These are phyloP conservation scores for Cladophialophora exuberans DNA, from an alignment of 2,329 filamentous ascomycete genomes.

Conservation along the genomic window DNA sequence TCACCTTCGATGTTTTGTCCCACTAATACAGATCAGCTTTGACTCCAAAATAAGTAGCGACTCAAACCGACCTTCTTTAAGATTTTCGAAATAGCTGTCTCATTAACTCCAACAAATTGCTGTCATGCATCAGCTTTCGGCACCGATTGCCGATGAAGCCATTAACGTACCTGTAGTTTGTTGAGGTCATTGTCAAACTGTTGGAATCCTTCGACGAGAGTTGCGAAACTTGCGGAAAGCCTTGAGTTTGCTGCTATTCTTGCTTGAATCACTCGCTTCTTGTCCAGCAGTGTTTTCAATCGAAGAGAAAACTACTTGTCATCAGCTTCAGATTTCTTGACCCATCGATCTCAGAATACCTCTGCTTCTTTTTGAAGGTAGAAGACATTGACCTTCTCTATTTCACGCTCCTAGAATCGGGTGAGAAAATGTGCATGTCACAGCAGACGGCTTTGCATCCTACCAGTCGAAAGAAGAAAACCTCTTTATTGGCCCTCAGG, in stretches of 20 bases:
- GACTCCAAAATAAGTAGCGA: slow-evolving; percentile 24
- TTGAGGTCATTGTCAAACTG: slow-evolving; percentile 96
- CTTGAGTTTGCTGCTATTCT: slow-evolving; percentile 76
- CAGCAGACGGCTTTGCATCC: slow-evolving; percentile 7
- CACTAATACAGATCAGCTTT: slow-evolving; percentile 59
- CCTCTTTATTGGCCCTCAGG: slow-evolving; percentile 94
- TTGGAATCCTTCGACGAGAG: slow-evolving; percentile 93
- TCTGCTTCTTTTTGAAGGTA: slow-evolving; percentile 98
- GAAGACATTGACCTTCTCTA: slow-evolving; percentile 98
- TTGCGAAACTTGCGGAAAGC: slow-evolving; percentile 89
- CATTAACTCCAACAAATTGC: slow-evolving; percentile 98
- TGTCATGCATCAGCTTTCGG: slow-evolving; percentile 43
- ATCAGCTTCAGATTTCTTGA: neutral
- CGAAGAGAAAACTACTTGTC: slow-evolving; percentile 79
- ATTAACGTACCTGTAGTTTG: slow-evolving; percentile 71
- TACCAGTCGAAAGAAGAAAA: slow-evolving; percentile 98
- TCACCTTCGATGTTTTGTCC: slow-evolving; percentile 96
- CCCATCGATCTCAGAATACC: slow-evolving; percentile 59
- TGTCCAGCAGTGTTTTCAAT: slow-evolving; percentile 88
- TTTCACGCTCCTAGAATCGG: slow-evolving; percentile 77
- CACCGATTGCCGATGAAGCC: neutral
- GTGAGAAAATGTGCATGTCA: neutral
- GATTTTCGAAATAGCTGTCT: slow-evolving; percentile 97
- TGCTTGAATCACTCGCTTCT: slow-evolving; percentile 88
- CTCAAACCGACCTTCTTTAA: slow-evolving; percentile 75